These are phyloP conservation scores for Boechera stricta DNA, from an alignment of 345 rosid genomes.

Conservation along the genomic window DNA sequence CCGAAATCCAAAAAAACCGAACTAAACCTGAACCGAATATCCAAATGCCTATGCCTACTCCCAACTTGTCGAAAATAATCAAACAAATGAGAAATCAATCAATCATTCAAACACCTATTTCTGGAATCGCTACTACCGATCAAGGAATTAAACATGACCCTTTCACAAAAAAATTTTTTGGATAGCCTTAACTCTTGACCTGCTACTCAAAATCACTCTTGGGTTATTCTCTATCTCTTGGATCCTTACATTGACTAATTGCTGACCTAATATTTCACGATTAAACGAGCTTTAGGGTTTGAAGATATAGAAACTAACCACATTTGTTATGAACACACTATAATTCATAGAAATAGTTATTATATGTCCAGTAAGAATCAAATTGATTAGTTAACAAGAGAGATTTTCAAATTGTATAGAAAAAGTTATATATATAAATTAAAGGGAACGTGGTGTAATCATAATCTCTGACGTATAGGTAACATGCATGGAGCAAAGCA, in stretches of 20 bases:
- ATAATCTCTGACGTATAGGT: conserved; percentile 22
- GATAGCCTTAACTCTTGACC: neutral
- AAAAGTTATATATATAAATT: neutral
- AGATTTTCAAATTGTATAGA: neutral
- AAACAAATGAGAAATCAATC: no score
- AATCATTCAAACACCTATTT: no score
- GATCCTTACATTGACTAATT: neutral
- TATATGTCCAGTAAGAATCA: neutral
- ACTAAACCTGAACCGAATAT: no score
- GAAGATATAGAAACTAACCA: neutral
- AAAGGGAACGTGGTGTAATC: conserved; percentile 14
- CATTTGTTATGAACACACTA: neutral
- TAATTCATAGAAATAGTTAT: neutral
- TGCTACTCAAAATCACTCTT: neutral
- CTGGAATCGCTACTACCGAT: neutral
- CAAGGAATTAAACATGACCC: neutral
- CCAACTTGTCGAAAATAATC: no score
- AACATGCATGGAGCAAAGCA: conserved; percentile 27
- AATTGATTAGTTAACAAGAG: neutral
- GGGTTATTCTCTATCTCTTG: neutral
- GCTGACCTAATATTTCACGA: no score
- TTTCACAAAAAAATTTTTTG: neutral
- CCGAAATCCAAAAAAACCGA: no score
- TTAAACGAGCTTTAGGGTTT: neutral
- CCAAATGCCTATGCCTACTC: no score